Conservation (phyloP, 2,329 filamentous ascomycete species). For the Calonectria ilicicola region DNA sequence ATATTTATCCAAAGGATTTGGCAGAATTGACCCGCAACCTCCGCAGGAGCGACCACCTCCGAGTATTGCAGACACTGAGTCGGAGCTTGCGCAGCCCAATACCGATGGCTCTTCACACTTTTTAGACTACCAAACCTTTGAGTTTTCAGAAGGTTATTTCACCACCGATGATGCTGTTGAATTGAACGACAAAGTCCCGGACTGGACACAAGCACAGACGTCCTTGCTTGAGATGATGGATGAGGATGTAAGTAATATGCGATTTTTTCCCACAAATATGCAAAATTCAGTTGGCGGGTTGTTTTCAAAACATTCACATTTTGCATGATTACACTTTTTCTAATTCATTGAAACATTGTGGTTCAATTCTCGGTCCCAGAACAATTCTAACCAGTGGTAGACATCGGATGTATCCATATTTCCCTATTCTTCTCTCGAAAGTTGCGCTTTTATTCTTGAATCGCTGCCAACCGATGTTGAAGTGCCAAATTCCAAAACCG, state of each 20-base stretch:
- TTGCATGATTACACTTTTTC: neutral
- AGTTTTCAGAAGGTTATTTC: neutral
- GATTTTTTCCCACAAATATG: neutral
- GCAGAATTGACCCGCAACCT: neutral
- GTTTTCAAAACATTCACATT: neutral
- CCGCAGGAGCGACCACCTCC: neutral
- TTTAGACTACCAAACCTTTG: neutral
- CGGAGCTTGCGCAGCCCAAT: neutral
- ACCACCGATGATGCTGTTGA: neutral
- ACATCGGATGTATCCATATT: neutral
- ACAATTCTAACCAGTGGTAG: neutral
- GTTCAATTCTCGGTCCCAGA: neutral
- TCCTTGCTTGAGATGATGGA: neutral
- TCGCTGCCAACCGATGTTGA: neutral
- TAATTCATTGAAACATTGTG: neutral
- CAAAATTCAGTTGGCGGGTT: neutral
- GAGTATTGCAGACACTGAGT: neutral
- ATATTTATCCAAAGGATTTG: neutral
- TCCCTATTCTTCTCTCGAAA: neutral
- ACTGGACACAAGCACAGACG: neutral
- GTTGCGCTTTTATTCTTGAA: neutral
- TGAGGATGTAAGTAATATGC: neutral
- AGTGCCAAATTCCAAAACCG: neutral
- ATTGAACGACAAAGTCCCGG: neutral
- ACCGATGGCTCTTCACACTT: neutral